phyloP scores from a whole-genome alignment of 1,139 yeast genomes.

The Suhomyces ambrosiae region DNA sequence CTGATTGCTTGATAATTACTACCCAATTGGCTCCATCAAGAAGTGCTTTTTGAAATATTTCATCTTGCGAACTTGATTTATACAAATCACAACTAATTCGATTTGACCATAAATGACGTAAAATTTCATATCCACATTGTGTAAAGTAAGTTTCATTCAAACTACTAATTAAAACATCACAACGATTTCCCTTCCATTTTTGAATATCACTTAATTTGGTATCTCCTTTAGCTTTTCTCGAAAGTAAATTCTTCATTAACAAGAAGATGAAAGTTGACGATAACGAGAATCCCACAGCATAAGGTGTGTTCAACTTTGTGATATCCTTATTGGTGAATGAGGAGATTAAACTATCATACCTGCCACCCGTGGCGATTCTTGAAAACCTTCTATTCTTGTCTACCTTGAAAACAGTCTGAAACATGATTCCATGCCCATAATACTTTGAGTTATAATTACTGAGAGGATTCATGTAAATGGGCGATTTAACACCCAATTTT shows the following conservation, averaged over 20 bases:
- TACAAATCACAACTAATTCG: slow-evolving; percentile 74
- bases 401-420: slow-evolving; percentile 71
- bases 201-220: slow-evolving; percentile 9
- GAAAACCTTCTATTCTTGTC: slow-evolving; percentile 44
- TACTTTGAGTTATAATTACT: slow-evolving; percentile 80
- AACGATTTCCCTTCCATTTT: slow-evolving; percentile 48
- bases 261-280: slow-evolving; percentile 45
- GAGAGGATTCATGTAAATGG: slow-evolving; percentile 61
- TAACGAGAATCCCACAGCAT: slow-evolving; percentile 84
- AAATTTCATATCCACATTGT: slow-evolving; percentile 62
- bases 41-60: slow-evolving; percentile 63
- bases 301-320: slow-evolving; percentile 33
- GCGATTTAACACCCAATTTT: slow-evolving; percentile 50
- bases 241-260: slow-evolving; percentile 39
- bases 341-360: slow-evolving; percentile 75
- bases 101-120: slow-evolving; percentile 67
- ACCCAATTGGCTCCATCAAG: slow-evolving; percentile 76
- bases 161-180: slow-evolving; percentile 80
- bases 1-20: slow-evolving; percentile 65
- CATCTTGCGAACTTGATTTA: slow-evolving; percentile 61
- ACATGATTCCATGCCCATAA: slow-evolving; percentile 82
- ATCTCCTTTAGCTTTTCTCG: slow-evolving; percentile 19
- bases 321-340: slow-evolving; percentile 53
- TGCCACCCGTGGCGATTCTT: slow-evolving; percentile 86
- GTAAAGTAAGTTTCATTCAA: slow-evolving; percentile 54